A percentile compares a stretch with the other conserved stretches of the same genome.
These are phyloP conservation scores for Chytridium lagenaria DNA, from an alignment of 371 early-diverging fungal species.

Conservation along the genomic window DNA sequence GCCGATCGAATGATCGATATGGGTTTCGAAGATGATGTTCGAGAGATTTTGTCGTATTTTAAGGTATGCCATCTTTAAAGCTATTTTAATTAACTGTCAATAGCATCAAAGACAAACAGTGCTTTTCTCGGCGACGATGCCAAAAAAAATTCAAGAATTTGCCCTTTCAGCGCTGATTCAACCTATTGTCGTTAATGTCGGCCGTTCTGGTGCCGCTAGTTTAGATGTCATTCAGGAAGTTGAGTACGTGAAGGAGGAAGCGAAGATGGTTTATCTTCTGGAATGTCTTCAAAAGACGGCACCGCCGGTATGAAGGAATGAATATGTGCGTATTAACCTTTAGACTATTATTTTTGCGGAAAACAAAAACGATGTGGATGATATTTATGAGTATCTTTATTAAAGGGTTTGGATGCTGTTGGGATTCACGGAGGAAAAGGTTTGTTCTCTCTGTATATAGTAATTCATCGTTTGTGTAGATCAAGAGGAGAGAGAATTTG, in stretches of 20 bases:
- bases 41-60: conserved; percentile 91
- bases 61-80: conserved; percentile 57
- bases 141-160: conserved; percentile 96
- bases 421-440: conserved; percentile 96
- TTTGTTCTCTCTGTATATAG: conserved; percentile 39
- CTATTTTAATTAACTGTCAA: conserved; percentile 29
- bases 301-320: conserved; percentile 73
- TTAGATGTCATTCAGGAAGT: conserved; percentile 98
- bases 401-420: conserved; percentile 93
- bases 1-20: conserved; percentile 81
- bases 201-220: conserved; percentile 97
- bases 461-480: conserved; percentile 24
- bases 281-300: conserved; percentile 94
- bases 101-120: conserved; percentile 85
- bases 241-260: conserved; percentile 95
- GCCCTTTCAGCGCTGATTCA: conserved; percentile 86
- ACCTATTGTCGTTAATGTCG: conserved; percentile 97
- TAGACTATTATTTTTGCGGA: conserved; percentile 96
- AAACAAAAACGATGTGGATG: conserved; percentile 99
- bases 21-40: conserved; percentile 78
- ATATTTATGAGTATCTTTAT: conserved; percentile 93
- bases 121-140: conserved; percentile 96
- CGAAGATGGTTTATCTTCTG: conserved; percentile 88
- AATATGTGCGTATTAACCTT: not conserved
- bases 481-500: conserved; percentile 56